Percentiles rank a stretch among this genome's conserved stretches.
Evolutionary conservation across 495 filamentous ascomycete genomes (phyloP).

Genomic region (Penicillium nucicola): DNA sequence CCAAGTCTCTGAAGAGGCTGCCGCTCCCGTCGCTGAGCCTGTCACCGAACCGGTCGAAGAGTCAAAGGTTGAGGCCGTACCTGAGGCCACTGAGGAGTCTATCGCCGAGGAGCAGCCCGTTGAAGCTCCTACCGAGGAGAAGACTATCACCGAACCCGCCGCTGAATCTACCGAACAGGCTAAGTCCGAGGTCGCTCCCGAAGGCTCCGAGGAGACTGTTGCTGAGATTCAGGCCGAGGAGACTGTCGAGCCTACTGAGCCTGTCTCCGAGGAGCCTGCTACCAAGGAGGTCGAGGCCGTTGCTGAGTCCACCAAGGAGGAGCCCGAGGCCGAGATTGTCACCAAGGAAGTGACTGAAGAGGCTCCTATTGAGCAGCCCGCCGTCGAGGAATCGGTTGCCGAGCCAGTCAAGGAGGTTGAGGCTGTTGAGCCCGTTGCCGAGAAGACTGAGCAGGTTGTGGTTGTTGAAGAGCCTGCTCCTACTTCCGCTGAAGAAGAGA

Average conservation of each 20-base stretch:
- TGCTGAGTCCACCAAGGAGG: not conserved
- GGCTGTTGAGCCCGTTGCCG: not conserved
- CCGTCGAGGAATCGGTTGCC: not conserved
- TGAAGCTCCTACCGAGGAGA: constrained; percentile 6
- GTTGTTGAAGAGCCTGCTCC: not conserved
- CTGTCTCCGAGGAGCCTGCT: constrained; percentile 7
- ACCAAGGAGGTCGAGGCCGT: constrained; percentile 10
- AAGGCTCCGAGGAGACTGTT: not conserved
- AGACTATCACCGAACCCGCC: not conserved
- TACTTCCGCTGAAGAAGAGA: constrained; percentile 1
- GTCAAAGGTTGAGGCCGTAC: not conserved
- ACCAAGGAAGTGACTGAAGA: constrained; percentile 5
- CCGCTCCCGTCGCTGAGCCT: constrained; percentile 3
- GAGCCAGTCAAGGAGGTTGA: constrained; percentile 2
- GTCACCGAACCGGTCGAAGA: not conserved
- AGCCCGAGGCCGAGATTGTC: not conserved
- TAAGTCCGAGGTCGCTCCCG: constrained; percentile 2
- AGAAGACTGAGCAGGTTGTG: not conserved
- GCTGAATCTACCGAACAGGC: constrained; percentile 1
- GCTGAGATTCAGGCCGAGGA: constrained; percentile 5
- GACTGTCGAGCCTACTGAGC: not conserved
- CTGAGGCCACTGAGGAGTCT: not conserved
- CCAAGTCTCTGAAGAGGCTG: constrained; percentile 3
- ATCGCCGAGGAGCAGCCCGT: constrained; percentile 2
- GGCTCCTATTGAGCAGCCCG: constrained; percentile 4